phyloP scores from a whole-genome alignment of 257 asterid genomes.

The Schizonepeta tenuifolia region DNA sequence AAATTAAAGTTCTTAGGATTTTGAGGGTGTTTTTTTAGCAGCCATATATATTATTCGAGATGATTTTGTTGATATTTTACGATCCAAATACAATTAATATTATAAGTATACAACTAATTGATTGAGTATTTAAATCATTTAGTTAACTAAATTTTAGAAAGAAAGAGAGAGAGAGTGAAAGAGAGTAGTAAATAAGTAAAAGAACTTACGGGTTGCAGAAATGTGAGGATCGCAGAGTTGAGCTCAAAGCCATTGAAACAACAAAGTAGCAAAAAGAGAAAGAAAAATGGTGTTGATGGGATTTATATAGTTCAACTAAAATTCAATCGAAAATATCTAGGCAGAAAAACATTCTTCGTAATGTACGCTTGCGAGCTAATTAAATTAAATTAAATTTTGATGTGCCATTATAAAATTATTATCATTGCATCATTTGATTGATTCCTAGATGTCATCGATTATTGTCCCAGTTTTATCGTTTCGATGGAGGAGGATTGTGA shows the following conservation, averaged over 20 bases:
- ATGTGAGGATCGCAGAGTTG: neutral
- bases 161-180: neutral
- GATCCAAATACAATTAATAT: no score
- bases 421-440: neutral
- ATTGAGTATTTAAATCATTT: no score
- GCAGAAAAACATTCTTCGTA: neutral
- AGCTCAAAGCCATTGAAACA: slow-evolving; percentile 18
- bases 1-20: no score
- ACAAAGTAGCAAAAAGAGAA: slow-evolving; percentile 10
- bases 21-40: no score
- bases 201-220: slow-evolving; percentile 5
- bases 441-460: neutral
- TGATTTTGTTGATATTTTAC: no score
- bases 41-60: no score
- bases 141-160: neutral
- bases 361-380: neutral
- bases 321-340: neutral
- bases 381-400: neutral
- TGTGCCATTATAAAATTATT: neutral
- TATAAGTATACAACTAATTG: no score
- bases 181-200: neutral
- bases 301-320: neutral
- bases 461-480: neutral
- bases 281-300: neutral
- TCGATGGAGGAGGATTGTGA: neutral